Conservation (phyloP, 371 early-diverging fungal genomes). For the Mortierella sp. region DNA sequence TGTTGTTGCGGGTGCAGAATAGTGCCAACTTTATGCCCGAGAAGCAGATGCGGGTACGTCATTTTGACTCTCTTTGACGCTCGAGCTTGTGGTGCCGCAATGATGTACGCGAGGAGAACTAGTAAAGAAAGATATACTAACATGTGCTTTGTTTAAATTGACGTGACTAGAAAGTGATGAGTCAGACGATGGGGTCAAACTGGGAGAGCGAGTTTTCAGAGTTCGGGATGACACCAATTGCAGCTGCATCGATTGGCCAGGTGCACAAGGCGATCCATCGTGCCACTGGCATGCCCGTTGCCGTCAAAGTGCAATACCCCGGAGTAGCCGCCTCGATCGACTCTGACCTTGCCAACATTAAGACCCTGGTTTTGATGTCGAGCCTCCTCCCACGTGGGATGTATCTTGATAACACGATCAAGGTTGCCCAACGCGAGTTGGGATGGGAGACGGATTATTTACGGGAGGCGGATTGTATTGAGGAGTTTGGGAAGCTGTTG, state of each 20-base stretch:
- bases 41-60: conserved; percentile 79
- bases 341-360: conserved; percentile 89
- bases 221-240: conserved; percentile 87
- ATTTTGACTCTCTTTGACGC: not conserved
- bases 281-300: conserved; percentile 71
- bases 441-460: conserved; percentile 95
- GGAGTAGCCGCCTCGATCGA: conserved; percentile 93
- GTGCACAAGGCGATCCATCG: conserved; percentile 83
- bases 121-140: not conserved
- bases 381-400: conserved; percentile 93
- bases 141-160: not conserved
- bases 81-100: not conserved
- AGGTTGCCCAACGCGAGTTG: conserved; percentile 92
- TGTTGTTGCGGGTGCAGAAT: conserved; percentile 91
- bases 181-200: conserved; percentile 78
- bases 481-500: conserved; percentile 75
- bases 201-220: conserved; percentile 80
- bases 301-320: conserved; percentile 98
- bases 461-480: conserved; percentile 88
- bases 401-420: conserved; percentile 96
- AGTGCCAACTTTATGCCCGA: conserved; percentile 97
- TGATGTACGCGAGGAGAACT: not conserved
- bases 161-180: conserved; percentile 70
- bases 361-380: conserved; percentile 83
- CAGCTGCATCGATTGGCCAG: conserved; percentile 98